These are phyloP conservation scores for Diplodia scrobiculata DNA, from an alignment of 2,329 filamentous ascomycete genomes.

Conservation along the genomic window DNA sequence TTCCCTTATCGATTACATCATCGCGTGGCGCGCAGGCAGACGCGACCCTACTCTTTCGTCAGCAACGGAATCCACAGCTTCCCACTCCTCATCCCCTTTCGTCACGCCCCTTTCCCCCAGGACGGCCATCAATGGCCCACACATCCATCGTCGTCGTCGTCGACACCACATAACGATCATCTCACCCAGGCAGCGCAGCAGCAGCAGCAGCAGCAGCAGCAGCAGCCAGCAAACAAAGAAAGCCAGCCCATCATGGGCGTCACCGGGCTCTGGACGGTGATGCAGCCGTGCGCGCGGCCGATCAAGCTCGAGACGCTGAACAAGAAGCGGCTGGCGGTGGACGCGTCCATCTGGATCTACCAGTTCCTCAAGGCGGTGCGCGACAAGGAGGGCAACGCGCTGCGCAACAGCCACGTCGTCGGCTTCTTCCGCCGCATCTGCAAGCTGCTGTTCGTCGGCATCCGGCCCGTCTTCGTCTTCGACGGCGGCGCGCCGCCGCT, in stretches of 20 bases:
- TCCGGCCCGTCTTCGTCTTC: constrained; percentile 96
- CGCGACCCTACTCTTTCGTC: not conserved
- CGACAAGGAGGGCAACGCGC: constrained; percentile 95
- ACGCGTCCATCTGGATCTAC: constrained; percentile 99
- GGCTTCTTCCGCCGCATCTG: constrained; percentile 98
- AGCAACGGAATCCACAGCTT: not conserved
- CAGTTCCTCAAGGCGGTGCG: constrained; percentile 98
- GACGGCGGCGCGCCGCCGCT: constrained; percentile 90
- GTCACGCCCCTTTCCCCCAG: not conserved
- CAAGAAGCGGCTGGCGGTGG: constrained; percentile 91
- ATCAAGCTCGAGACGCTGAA: constrained; percentile 97
- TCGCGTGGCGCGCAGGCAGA: constrained; percentile 24
- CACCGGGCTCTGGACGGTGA: constrained; percentile 93
- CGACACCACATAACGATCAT: not conserved
- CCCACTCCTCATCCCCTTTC: not conserved
- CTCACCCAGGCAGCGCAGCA: not conserved
- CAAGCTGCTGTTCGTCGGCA: constrained; percentile 94
- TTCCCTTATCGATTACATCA: constrained; percentile 27
- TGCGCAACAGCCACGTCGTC: constrained; percentile 93
- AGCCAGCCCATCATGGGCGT: constrained; percentile 73
- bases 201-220: too few relatives aligned
- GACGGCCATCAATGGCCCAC: not conserved
- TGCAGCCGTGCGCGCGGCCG: constrained; percentile 91
- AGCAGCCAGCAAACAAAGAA: too few relatives aligned
- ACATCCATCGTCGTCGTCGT: not conserved